A percentile compares a stretch with the other conserved stretches of the same genome.
These are phyloP conservation scores for Trametes pubescens DNA, from an alignment of 1,284 basidiomycete species.

Conservation along the genomic window DNA sequence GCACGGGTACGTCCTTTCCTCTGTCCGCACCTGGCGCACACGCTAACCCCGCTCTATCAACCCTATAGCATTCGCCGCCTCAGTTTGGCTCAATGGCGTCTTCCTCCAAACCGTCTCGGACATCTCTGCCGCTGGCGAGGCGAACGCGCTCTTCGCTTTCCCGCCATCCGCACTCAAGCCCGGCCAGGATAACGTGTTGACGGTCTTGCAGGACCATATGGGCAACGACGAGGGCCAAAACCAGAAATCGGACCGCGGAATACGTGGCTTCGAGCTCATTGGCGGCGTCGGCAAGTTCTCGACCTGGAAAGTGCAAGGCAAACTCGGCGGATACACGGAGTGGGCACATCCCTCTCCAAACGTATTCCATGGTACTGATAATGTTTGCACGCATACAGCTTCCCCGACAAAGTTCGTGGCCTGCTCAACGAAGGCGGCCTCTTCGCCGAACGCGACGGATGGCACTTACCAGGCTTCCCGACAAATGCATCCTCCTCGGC, in stretches of 20 bases:
- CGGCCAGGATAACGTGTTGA: constrained; percentile 75
- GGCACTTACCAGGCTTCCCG: constrained; percentile 80
- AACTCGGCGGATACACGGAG: constrained; percentile 77
- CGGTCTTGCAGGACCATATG: constrained; percentile 84
- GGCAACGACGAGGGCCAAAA: constrained; percentile 68
- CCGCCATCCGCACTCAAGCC: constrained; percentile 58
- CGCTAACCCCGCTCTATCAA: not conserved
- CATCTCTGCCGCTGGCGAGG: constrained; percentile 62
- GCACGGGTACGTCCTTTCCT: constrained; percentile 59
- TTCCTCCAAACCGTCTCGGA: constrained; percentile 78
- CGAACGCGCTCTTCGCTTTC: constrained; percentile 69
- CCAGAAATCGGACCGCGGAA: constrained; percentile 77
- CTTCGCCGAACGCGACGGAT: constrained; percentile 79
- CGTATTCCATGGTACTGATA: not conserved
- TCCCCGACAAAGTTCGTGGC: constrained; percentile 73
- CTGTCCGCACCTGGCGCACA: not conserved
- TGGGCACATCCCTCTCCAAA: constrained; percentile 42
- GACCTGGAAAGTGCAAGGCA: constrained; percentile 85
- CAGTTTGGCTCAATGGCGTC: constrained; percentile 79
- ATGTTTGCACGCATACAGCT: constrained; percentile 47
- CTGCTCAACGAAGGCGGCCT: constrained; percentile 84
- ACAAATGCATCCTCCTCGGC: constrained; percentile 51
- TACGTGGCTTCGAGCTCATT: constrained; percentile 76
- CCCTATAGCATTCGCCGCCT: constrained; percentile 72
- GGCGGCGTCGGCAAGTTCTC: constrained; percentile 58